Evolutionary conservation across 1,284 basidiomycete genomes (phyloP).

Genomic region (Puccinia brachypodii): DNA sequence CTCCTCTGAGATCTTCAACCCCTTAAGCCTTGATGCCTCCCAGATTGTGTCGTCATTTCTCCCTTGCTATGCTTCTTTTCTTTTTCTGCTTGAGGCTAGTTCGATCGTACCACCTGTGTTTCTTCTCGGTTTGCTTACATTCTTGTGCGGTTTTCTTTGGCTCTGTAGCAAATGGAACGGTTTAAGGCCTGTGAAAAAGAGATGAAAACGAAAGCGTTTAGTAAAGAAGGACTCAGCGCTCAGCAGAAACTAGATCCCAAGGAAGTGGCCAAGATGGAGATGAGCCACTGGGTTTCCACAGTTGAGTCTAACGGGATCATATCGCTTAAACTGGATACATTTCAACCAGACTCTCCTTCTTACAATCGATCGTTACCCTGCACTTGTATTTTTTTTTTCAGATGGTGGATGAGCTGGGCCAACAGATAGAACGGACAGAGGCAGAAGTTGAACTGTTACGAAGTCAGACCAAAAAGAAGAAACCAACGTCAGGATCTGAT

Average conservation of each 20-base stretch:
- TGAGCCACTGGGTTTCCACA: slow-evolving; percentile 77
- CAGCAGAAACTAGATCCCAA: slow-evolving; percentile 93
- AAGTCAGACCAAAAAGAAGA: slow-evolving; percentile 75
- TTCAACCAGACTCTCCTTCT: background rate
- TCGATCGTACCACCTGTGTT: background rate
- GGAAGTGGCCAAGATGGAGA: slow-evolving; percentile 92
- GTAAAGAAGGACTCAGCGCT: slow-evolving; percentile 95
- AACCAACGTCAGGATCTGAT: slow-evolving; percentile 67
- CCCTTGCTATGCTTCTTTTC: background rate
- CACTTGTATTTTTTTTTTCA: slow-evolving; percentile 49
- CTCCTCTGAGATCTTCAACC: background rate
- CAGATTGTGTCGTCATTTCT: slow-evolving; percentile 1
- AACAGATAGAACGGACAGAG: slow-evolving; percentile 91
- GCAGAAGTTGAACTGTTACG: slow-evolving; percentile 91
- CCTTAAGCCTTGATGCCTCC: background rate
- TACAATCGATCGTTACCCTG: background rate
- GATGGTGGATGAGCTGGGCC: slow-evolving; percentile 85
- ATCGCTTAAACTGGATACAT: background rate
- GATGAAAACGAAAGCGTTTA: slow-evolving; percentile 99
- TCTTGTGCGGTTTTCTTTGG: slow-evolving; percentile 38
- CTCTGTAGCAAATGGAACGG: slow-evolving; percentile 95
- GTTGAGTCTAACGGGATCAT: slow-evolving; percentile 27
- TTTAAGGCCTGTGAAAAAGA: slow-evolving; percentile 99
- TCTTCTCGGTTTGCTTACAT: slow-evolving; percentile 48
- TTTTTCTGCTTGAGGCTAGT: background rate